Conservation (phyloP, 2,329 filamentous ascomycete genomes). For the Botrytis pseudocinerea region DNA sequence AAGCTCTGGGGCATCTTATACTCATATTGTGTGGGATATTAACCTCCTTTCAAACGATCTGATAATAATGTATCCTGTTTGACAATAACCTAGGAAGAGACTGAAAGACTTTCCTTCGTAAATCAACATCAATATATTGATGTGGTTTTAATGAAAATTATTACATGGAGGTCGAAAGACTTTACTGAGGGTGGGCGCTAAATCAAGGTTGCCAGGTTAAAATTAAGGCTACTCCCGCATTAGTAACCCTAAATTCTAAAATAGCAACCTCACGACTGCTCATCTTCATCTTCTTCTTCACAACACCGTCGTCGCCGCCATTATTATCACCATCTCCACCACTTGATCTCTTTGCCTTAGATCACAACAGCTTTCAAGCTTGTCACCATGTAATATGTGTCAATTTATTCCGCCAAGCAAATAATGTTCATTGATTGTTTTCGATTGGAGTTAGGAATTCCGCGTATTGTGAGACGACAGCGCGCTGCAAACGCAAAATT, state of each 20-base stretch:
- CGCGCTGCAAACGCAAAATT: not conserved
- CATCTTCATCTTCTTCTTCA: not conserved
- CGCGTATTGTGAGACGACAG: not conserved
- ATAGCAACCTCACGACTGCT: not conserved
- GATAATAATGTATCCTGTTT: no score
- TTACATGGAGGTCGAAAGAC: not conserved
- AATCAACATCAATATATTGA: not conserved
- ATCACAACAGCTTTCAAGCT: not conserved
- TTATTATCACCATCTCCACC: not conserved
- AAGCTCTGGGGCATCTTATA: not conserved
- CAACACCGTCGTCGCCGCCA: not conserved
- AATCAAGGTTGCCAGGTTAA: not conserved
- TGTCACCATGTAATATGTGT: not conserved
- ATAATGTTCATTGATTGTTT: not conserved
- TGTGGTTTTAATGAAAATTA: not conserved
- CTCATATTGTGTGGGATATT: no score
- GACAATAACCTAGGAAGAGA: not conserved
- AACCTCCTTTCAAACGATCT: no score
- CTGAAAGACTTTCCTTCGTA: rapidly evolving
- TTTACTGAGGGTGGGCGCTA: not conserved
- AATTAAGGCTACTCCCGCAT: not conserved
- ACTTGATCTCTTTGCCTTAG: not conserved
- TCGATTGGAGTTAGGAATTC: not conserved
- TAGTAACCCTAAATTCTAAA: not conserved
- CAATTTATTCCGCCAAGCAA: not conserved